Conservation (phyloP, 768 basidiomycete species). For the Naganishia friedmannii region DNA sequence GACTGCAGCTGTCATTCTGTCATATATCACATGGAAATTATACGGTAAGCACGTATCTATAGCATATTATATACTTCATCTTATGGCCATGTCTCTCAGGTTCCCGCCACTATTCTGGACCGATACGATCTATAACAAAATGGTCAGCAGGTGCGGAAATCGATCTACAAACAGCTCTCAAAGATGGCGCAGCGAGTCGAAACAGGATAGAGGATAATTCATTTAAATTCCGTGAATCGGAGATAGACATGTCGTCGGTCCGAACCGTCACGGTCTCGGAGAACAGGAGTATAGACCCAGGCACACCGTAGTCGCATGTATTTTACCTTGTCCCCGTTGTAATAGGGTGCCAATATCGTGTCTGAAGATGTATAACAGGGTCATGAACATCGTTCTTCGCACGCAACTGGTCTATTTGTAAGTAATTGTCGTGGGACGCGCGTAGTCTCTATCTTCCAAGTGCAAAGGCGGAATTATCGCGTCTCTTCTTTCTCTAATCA, state of each 20-base stretch:
- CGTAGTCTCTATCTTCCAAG: too few species aligned
- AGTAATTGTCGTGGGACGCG: too few species aligned
- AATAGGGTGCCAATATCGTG: not conserved
- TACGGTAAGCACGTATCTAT: slow-evolving; percentile 46
- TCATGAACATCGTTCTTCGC: too few species aligned
- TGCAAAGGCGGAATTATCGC: too few species aligned
- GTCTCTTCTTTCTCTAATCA: too few species aligned
- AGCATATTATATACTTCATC: not conserved
- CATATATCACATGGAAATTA: slow-evolving; percentile 48
- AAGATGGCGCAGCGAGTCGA: slow-evolving; percentile 10
- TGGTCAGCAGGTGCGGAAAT: slow-evolving; percentile 55
- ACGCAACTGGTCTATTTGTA: too few species aligned
- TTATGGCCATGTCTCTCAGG: slow-evolving; percentile 25
- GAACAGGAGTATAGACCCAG: not conserved
- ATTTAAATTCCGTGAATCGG: slow-evolving; percentile 15
- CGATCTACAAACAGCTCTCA: slow-evolving; percentile 49
- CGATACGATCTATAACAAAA: slow-evolving; percentile 52
- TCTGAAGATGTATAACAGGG: too few species aligned
- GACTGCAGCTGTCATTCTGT: slow-evolving; percentile 44
- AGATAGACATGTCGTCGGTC: slow-evolving; percentile 5
- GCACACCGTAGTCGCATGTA: not conserved
- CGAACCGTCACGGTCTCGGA: slow-evolving; percentile 12
- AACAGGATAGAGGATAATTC: not conserved
- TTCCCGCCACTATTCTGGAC: slow-evolving; percentile 52
- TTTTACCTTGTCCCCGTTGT: slow-evolving; percentile 6